Conservation (phyloP, 805 yeast species). For the Clavispora vitiphila region DNA sequence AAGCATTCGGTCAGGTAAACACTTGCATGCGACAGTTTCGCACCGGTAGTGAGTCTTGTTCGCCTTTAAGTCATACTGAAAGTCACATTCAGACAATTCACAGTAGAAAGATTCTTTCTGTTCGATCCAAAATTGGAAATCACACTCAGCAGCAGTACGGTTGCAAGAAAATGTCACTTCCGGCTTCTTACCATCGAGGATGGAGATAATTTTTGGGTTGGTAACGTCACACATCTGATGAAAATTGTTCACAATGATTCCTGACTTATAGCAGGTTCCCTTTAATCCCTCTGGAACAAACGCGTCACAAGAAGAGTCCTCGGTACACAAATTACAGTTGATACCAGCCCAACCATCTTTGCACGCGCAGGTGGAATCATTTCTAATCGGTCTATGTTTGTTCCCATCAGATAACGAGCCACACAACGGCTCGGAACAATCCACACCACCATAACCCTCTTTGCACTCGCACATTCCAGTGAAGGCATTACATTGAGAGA, state of each 20-base stretch:
- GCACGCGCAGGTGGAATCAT: conserved; percentile 60
- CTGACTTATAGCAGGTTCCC: conserved; percentile 88
- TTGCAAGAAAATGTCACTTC: conserved; percentile 92
- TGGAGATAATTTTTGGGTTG: conserved; percentile 74
- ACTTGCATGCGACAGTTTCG: conserved; percentile 73
- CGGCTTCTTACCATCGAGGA: conserved; percentile 75
- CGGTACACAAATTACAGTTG: conserved; percentile 82
- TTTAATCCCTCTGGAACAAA: conserved; percentile 81
- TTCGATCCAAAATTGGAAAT: conserved; percentile 96
- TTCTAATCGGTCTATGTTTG: conserved; percentile 58
- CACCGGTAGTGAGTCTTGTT: conserved; percentile 78
- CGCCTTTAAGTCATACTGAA: conserved; percentile 52
- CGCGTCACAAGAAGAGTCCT: conserved; percentile 72
- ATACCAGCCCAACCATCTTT: conserved; percentile 89
- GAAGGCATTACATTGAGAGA: conserved; percentile 78
- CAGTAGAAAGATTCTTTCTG: conserved; percentile 87
- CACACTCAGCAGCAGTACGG: conserved; percentile 57
- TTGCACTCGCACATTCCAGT: conserved; percentile 92
- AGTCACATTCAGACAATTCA: conserved; percentile 69
- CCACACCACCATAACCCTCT: conserved; percentile 89
- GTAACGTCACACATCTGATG: conserved; percentile 96
- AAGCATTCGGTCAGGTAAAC: conserved; percentile 87
- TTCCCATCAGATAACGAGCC: conserved; percentile 70
- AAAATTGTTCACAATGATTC: conserved; percentile 72
- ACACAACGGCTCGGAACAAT: conserved; percentile 84